Evolutionary conservation across 495 filamentous ascomycete species (phyloP).

Genomic region (Podospora pseudoanserina): DNA sequence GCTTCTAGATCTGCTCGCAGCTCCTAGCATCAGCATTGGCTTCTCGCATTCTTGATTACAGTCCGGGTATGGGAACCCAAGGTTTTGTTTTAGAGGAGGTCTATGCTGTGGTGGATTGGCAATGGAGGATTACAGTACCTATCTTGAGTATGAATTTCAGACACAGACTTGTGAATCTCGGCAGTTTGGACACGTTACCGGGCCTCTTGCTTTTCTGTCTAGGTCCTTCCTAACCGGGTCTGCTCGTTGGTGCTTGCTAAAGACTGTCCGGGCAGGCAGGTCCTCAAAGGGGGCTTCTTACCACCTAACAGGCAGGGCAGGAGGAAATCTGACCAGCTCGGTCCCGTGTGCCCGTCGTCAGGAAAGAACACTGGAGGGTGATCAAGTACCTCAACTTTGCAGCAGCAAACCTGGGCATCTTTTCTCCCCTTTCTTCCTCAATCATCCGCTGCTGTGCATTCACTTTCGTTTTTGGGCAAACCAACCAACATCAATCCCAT

Average conservation of each 20-base stretch:
- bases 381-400: neutral
- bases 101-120: neutral
- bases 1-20: neutral
- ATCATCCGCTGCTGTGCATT: neutral
- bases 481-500: neutral
- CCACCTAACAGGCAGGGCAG: no score
- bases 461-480: neutral
- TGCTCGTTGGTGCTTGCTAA: neutral
- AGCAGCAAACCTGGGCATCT: neutral
- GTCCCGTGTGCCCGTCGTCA: no score
- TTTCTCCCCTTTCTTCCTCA: neutral
- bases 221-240: neutral
- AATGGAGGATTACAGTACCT: neutral
- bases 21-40: neutral
- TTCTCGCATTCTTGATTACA: neutral
- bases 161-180: neutral
- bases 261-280: neutral
- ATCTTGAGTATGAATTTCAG: neutral
- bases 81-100: neutral
- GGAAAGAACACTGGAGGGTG: no score
- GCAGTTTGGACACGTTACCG: neutral
- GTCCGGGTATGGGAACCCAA: neutral
- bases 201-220: neutral
- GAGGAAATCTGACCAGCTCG: neutral
- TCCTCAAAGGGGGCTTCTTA: neutral